Conservation (phyloP, 2,329 filamentous ascomycete species). For the Pseudocercospora fuligena region DNA sequence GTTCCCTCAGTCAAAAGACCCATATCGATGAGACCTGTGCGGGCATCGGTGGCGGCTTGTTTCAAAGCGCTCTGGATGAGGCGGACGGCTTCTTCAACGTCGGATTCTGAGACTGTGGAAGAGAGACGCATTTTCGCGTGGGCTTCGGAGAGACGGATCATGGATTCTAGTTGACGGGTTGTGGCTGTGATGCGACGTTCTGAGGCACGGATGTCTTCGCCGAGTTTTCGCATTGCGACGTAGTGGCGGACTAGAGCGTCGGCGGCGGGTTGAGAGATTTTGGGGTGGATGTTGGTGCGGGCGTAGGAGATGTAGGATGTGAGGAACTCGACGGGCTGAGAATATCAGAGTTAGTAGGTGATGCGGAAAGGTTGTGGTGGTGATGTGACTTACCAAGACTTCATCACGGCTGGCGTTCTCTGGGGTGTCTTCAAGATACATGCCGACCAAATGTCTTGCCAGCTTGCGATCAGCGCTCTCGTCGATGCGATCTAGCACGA, state of each 20-base stretch:
- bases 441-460: conserved; percentile 88
- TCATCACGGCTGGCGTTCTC: conserved; percentile 80
- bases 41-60: conserved; percentile 91
- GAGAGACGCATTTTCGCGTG: conserved; percentile 97
- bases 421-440: conserved; percentile 95
- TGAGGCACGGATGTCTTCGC: conserved; percentile 70
- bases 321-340: conserved; percentile 86
- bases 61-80: conserved; percentile 94
- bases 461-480: conserved; percentile 86
- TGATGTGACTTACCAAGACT: conserved; percentile 69
- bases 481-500: conserved; percentile 92
- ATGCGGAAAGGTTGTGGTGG: conserved; percentile 15
- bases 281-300: conserved; percentile 81
- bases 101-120: conserved; percentile 72
- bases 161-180: conserved; percentile 93
- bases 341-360: conserved; percentile 8
- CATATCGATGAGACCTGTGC: conserved; percentile 96
- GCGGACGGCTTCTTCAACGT: conserved; percentile 88
- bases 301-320: conserved; percentile 98
- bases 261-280: conserved; percentile 78
- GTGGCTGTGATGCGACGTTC: conserved; percentile 98
- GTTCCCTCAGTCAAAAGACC: conserved; percentile 93
- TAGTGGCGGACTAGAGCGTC: conserved; percentile 84
- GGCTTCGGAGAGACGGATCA: conserved; percentile 95
- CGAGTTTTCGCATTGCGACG: conserved; percentile 92